Evolutionary conservation across 768 basidiomycete species (phyloP).

Genomic region (Mycena venus): DNA sequence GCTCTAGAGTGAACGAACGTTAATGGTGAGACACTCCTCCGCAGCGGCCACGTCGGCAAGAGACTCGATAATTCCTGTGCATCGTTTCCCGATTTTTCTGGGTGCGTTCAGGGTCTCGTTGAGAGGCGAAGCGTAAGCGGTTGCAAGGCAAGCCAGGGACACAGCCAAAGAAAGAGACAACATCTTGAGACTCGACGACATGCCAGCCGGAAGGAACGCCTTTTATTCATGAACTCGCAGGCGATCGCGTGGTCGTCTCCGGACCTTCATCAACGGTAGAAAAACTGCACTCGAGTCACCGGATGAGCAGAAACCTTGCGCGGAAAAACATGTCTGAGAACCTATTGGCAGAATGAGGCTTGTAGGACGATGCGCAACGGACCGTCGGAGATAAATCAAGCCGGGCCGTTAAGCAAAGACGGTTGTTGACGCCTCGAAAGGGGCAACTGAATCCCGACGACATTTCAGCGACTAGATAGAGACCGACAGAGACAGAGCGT

Average conservation of each 20-base stretch:
- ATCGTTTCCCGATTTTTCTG: slow-evolving; percentile 19
- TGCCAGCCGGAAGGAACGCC: background rate
- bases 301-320: background rate
- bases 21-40: slow-evolving; percentile 16
- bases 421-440: background rate
- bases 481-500: too few species aligned
- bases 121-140: background rate
- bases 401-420: background rate
- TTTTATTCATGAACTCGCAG: background rate
- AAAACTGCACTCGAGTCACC: background rate
- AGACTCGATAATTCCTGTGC: slow-evolving; percentile 22
- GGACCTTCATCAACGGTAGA: background rate
- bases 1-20: background rate
- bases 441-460: background rate
- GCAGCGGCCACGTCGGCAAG: slow-evolving; percentile 28
- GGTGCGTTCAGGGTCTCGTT: slow-evolving; percentile 5
- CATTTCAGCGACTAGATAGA: too few species aligned
- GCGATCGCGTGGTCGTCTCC: background rate
- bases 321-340: slow-evolving; percentile 15
- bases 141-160: slow-evolving; percentile 3
- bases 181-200: background rate
- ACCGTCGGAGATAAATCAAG: background rate
- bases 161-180: slow-evolving; percentile 10
- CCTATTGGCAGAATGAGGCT: background rate
- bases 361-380: background rate